Conservation (phyloP, 139 green algal genomes). For the Auxenochlorella pyrenoidosa region DNA sequence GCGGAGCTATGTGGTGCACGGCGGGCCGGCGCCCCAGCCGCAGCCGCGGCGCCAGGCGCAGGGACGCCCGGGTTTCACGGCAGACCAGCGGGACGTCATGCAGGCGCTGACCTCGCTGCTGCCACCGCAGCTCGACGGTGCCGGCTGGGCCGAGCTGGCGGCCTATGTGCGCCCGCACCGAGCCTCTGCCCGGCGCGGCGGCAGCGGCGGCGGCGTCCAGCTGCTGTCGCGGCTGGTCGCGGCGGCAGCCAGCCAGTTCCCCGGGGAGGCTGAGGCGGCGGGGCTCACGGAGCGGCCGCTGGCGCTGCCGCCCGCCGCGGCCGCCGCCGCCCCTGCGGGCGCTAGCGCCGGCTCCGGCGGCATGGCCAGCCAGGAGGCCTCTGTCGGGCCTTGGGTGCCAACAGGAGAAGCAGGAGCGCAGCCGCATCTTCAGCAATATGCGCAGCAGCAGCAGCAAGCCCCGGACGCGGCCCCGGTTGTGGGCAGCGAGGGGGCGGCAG, state of each 20-base stretch:
- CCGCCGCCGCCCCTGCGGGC: neutral
- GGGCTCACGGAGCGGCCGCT: conserved; percentile 28
- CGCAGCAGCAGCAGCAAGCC: neutral
- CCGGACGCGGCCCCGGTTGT: neutral
- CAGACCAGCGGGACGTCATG: conserved; percentile 5
- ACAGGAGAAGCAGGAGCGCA: too few species aligned
- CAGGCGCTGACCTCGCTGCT: conserved; percentile 8
- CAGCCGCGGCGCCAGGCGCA: neutral
- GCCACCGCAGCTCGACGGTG: neutral
- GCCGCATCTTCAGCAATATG: neutral
- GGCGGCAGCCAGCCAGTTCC: neutral
- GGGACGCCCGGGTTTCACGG: neutral
- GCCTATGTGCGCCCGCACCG: neutral
- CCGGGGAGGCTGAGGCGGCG: neutral
- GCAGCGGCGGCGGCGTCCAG: conserved; percentile 17
- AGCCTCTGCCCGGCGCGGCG: neutral
- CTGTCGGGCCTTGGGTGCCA: neutral
- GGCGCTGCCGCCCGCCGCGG: neutral
- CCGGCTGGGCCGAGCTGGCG: conserved; percentile 18
- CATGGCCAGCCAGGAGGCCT: neutral
- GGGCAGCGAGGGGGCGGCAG: neutral
- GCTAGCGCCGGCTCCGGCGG: neutral
- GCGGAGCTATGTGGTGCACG: neutral
- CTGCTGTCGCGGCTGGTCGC: conserved; percentile 31
- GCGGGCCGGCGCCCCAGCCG: neutral